phyloP scores from a whole-genome alignment of 495 filamentous ascomycete genomes.

The Clohesyomyces aquaticus region DNA sequence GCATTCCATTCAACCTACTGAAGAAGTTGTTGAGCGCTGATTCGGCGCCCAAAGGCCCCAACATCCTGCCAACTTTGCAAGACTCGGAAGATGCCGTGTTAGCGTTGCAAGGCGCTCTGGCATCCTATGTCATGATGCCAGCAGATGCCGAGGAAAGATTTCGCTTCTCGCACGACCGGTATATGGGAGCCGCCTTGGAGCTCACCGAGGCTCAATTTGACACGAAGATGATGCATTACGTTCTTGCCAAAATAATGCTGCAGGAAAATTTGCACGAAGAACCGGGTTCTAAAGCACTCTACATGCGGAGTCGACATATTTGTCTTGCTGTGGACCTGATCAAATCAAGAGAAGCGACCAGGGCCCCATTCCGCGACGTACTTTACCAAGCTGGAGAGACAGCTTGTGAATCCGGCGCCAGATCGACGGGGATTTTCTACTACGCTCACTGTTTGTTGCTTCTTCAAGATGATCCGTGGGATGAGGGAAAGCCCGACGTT shows the following conservation, averaged over 20 bases:
- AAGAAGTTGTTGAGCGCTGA: conserved; percentile 71
- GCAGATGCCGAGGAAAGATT: conserved; percentile 78
- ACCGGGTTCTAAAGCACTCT: conserved; percentile 50
- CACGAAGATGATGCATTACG: conserved; percentile 73
- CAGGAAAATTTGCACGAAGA: conserved; percentile 61
- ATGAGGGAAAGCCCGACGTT: conserved; percentile 68
- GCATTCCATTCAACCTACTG: conserved; percentile 80
- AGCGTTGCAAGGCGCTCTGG: conserved; percentile 76
- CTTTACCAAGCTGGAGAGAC: conserved; percentile 75
- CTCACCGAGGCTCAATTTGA: conserved; percentile 16
- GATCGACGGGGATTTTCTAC: conserved; percentile 76
- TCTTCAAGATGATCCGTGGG: conserved; percentile 78
- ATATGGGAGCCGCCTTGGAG: conserved; percentile 66
- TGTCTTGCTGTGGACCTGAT: conserved; percentile 74
- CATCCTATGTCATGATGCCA: conserved; percentile 73
- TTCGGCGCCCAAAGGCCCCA: conserved; percentile 21
- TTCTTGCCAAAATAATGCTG: conserved; percentile 77
- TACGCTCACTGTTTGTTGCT: conserved; percentile 74
- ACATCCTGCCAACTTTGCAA: conserved; percentile 32
- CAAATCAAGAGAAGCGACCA: conserved; percentile 59
- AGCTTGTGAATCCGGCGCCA: conserved; percentile 77
- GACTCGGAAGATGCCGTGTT: conserved; percentile 61
- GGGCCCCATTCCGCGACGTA: conserved; percentile 69
- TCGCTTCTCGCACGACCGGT: conserved; percentile 80
- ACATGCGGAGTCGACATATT: conserved; percentile 74